Base-by-base conservation (phyloP, 306 rosid genomes). In the Senna siamea region DNA sequence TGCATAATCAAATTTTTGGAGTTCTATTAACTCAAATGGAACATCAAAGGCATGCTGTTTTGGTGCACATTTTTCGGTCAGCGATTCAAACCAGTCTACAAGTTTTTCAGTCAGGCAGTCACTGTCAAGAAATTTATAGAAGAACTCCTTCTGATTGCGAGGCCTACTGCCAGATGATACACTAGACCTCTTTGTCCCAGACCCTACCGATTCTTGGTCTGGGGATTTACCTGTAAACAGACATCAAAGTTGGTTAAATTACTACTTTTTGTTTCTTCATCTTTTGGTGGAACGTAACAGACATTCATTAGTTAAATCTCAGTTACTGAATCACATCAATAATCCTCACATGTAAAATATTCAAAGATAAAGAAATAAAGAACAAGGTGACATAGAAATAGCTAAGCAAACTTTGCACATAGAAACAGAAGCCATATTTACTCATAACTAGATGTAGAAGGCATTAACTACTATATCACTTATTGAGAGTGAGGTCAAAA, bases 1-100 rank as follows among this genome's bases (percentile, higher is more conserved):
- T 70, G 98, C 98, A 82, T 93, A 93, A 76, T 93, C 98, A 60
- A 93, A 93, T 76, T 93, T 93, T 86, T 93, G 97, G 76, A 93
- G 92, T 74, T 93, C 98, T 76, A 93, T 81, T 79, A 91, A 74
- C 89, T 93, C 98, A 80, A 93, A 93, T 66, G 98, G 98, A 76
- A 86, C 96, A 63, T 88, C 92, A 77, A 91, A 91, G 76, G 87
- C 86, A 47, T 84, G 81, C 72, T 73, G 83, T 68, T 85, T 82
- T 30, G 63, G 38, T 59, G 82, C 86, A 38, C 78, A 72, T 35
- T 76, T 79, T 78, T 80, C 85, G 12, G 80, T 81, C 56, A 81
- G 50, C 23, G 84, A 87, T 74, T 89, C 89, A 84, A 82, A 89
- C 98, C 98, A 93, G 61, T 89, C 92, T 55, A 77, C 91, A 62